Evolutionary conservation across 2,329 filamentous ascomycete genomes (phyloP).

Genomic region (Verticillium nonalfalfae): DNA sequence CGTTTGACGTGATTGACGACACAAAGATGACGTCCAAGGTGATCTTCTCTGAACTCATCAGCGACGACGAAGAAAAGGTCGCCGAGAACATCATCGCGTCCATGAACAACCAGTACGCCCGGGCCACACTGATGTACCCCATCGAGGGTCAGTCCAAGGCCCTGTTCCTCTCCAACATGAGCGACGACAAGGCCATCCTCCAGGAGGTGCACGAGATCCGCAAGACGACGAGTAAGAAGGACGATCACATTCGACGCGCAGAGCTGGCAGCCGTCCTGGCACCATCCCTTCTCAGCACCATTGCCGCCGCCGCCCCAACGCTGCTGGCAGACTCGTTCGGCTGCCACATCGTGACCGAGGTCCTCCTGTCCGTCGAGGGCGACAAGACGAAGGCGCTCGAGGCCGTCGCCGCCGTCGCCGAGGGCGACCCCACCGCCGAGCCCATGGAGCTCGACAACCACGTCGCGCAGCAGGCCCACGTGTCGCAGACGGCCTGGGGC

Average conservation of each 20-base stretch:
- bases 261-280: conserved; percentile 74
- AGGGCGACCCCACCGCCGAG: conserved; percentile 43
- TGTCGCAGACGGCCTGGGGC: conserved; percentile 55
- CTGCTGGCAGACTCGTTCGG: conserved; percentile 74
- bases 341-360: conserved; percentile 78
- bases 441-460: conserved; percentile 15
- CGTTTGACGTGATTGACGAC: conserved; percentile 89
- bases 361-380: conserved; percentile 68
- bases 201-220: conserved; percentile 74
- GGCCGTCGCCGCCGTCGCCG: conserved; percentile 60
- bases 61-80: conserved; percentile 58
- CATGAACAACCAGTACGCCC: conserved; percentile 59
- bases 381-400: conserved; percentile 71
- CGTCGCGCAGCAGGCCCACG: conserved; percentile 31
- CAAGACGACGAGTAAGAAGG: conserved; percentile 86
- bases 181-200: conserved; percentile 63
- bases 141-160: conserved; percentile 62
- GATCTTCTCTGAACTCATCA: conserved; percentile 81
- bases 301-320: conserved; percentile 60
- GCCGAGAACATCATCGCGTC: conserved; percentile 58
- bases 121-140: conserved; percentile 70
- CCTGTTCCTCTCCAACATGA: conserved; percentile 55
- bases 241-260: conserved; percentile 64
- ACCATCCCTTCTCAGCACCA: conserved; percentile 66
- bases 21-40: conserved; percentile 82